These are phyloP conservation scores for Cucumis cinereus DNA, from an alignment of 306 rosid genomes.

Conservation along the genomic window DNA sequence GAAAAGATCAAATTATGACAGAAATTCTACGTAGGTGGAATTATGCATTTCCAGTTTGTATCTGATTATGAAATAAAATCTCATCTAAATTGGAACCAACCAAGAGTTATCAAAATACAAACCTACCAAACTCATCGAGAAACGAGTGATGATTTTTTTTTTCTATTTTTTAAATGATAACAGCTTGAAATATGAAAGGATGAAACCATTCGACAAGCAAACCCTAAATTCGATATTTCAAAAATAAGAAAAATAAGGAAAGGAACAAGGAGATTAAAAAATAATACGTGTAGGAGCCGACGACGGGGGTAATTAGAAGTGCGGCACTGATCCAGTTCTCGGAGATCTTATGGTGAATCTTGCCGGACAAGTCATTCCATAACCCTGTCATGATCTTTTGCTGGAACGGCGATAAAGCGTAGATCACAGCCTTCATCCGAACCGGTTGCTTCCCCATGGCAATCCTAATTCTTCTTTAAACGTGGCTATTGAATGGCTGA, in stretches of 20 bases:
- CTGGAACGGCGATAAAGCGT: conserved; percentile 80
- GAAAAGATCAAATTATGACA: neutral
- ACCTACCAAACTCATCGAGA: neutral
- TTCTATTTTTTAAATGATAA: neutral
- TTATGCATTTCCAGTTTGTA: neutral
- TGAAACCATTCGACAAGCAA: neutral
- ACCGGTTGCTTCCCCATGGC: conserved; percentile 62
- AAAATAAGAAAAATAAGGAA: neutral
- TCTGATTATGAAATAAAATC: neutral
- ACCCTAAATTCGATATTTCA: neutral
- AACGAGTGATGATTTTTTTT: neutral
- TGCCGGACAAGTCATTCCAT: conserved; percentile 64
- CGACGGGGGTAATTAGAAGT: conserved; percentile 53
- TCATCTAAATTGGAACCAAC: neutral
- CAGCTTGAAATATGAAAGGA: neutral
- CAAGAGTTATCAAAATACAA: neutral
- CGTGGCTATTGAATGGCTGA: neutral
- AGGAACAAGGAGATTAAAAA: neutral
- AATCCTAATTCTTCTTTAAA: neutral
- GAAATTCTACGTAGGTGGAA: neutral
- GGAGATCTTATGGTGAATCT: conserved; percentile 80
- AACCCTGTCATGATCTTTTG: conserved; percentile 80
- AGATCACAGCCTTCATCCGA: conserved; percentile 65
- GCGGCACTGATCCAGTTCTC: conserved; percentile 77
- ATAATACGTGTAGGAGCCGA: conserved; percentile 45